Evolutionary conservation across 2,329 filamentous ascomycete species (phyloP).

Genomic region (Nemania sp.): DNA sequence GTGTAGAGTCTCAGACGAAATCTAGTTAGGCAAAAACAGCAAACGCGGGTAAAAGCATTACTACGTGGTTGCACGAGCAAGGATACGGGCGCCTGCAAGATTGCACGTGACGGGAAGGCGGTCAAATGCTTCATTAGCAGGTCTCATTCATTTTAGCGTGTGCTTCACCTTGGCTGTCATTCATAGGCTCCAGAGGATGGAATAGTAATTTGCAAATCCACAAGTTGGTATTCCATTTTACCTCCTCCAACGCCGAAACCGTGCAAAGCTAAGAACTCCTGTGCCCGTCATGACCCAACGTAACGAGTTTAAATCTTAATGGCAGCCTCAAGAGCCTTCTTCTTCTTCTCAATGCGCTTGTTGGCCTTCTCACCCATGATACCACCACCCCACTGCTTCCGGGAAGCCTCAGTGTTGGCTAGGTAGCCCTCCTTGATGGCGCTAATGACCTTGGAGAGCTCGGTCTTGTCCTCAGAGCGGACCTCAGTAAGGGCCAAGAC

Average conservation of each 20-base stretch:
- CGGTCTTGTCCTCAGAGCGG: conserved; percentile 96
- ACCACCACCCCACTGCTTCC: conserved; percentile 98
- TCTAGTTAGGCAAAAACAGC: background rate
- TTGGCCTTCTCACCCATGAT: conserved; percentile 98
- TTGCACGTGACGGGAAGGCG: conserved; percentile 12
- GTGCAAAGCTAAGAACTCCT: conserved; percentile 53
- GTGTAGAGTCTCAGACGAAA: background rate
- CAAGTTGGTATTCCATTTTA: conserved; percentile 55
- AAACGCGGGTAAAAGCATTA: background rate
- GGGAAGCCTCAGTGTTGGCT: conserved; percentile 92
- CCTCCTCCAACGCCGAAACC: conserved; percentile 54
- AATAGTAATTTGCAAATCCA: conserved; percentile 53
- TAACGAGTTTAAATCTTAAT: conserved; percentile 87
- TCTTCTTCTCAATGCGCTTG: conserved; percentile 82
- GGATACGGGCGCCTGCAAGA: background rate
- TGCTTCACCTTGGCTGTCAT: conserved; percentile 48
- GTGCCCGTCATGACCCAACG: conserved; percentile 48
- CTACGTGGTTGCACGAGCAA: background rate
- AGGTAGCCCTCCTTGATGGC: conserved; percentile 98
- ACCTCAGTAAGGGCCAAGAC: conserved; percentile 97
- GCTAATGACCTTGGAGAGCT: conserved; percentile 95
- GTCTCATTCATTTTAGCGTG: conserved; percentile 38
- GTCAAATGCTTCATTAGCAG: background rate
- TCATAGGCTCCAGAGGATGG: conserved; percentile 45
- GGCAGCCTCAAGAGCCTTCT: conserved; percentile 91